Conservation (phyloP, 1,139 yeast genomes). For the Suhomyces choctaworum region DNA sequence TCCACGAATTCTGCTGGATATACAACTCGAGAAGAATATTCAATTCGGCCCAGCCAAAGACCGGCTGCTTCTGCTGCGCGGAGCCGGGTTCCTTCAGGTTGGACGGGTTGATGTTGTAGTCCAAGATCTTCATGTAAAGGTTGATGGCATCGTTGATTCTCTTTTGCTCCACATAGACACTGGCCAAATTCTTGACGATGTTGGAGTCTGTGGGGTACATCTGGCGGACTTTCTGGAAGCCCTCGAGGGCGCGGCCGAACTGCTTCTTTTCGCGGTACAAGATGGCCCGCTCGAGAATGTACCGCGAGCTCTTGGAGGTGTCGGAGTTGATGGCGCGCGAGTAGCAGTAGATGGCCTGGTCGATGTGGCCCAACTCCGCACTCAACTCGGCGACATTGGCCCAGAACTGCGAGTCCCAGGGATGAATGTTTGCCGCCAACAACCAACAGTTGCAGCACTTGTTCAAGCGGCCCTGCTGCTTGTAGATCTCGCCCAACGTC, state of each 20-base stretch:
- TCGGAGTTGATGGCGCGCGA: slow-evolving; percentile 68
- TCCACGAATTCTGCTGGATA: slow-evolving; percentile 64
- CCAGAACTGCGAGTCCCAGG: slow-evolving; percentile 83
- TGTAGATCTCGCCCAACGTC: slow-evolving; percentile 81
- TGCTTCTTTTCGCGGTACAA: slow-evolving; percentile 66
- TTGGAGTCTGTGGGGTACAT: slow-evolving; percentile 62
- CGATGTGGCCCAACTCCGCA: slow-evolving; percentile 64
- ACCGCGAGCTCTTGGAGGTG: slow-evolving; percentile 47
- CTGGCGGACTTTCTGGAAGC: slow-evolving; percentile 62
- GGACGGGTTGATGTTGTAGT: slow-evolving; percentile 46
- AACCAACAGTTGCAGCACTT: slow-evolving; percentile 83
- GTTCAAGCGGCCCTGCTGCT: slow-evolving; percentile 62
- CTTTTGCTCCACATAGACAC: slow-evolving; percentile 72
- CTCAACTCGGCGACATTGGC: slow-evolving; percentile 77
- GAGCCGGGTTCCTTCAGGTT: slow-evolving; percentile 15
- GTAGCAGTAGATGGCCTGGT: slow-evolving; percentile 84
- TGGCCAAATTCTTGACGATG: slow-evolving; percentile 72
- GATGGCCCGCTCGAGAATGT: slow-evolving; percentile 60
- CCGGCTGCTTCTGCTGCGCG: slow-evolving; percentile 32
- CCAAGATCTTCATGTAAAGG: slow-evolving; percentile 67
- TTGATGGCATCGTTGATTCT: slow-evolving; percentile 79
- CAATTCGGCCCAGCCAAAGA: slow-evolving; percentile 84
- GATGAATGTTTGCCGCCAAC: slow-evolving; percentile 78
- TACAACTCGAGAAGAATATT: slow-evolving; percentile 82
- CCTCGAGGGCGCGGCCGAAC: slow-evolving; percentile 71